These are phyloP conservation scores for Tolypocladium pustulatum DNA, from an alignment of 2,329 filamentous ascomycete genomes.

Conservation along the genomic window DNA sequence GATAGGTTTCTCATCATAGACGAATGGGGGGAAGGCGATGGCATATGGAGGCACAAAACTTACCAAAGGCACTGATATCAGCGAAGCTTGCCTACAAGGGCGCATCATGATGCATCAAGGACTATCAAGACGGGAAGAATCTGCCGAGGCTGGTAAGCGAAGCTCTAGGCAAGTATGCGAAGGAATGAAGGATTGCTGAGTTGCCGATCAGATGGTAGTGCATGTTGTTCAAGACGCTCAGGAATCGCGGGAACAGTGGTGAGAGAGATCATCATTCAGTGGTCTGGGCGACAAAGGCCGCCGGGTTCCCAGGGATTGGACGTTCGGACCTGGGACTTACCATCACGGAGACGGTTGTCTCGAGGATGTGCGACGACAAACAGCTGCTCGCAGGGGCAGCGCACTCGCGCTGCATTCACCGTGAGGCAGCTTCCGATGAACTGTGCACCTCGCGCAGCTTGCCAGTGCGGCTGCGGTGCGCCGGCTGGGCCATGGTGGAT, in stretches of 20 bases:
- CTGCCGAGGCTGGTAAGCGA: background rate
- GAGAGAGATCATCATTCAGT: conserved; percentile 41
- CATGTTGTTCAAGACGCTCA: conserved; percentile 58
- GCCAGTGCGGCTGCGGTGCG: background rate
- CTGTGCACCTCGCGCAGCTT: background rate
- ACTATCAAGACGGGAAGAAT: background rate
- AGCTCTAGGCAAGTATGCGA: background rate
- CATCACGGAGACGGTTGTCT: background rate
- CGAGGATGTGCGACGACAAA: background rate
- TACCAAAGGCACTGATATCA: background rate
- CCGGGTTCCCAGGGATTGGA: background rate
- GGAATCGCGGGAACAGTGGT: conserved; percentile 52
- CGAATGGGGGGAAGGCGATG: background rate
- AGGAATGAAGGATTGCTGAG: background rate
- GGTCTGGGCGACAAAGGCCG: background rate
- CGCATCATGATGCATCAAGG: background rate
- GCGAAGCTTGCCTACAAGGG: background rate
- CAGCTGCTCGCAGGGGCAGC: background rate
- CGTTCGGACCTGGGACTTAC: background rate
- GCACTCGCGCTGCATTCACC: background rate
- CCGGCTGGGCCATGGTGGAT: background rate
- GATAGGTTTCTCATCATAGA: conserved; percentile 51
- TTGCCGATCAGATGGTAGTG: conserved; percentile 61
- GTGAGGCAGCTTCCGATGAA: background rate
- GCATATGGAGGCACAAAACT: background rate